These are phyloP conservation scores for Macrotyloma uniflorum DNA, from an alignment of 306 rosid genomes.

Conservation along the genomic window DNA sequence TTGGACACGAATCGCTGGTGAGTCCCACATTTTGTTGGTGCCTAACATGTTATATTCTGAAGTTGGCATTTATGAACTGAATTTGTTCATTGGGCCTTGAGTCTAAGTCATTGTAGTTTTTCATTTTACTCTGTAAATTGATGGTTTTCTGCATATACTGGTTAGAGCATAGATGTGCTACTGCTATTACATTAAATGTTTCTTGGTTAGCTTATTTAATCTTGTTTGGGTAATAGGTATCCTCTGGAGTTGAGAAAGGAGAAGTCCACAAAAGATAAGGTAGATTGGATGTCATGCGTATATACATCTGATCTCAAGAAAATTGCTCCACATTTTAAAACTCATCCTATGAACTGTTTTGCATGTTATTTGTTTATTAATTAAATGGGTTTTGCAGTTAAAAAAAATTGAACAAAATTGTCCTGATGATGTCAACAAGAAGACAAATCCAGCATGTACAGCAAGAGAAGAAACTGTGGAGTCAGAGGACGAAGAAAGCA, in stretches of 20 bases:
- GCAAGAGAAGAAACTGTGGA: slow-evolving; percentile 58
- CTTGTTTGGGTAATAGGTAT: slow-evolving; percentile 65
- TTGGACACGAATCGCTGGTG: slow-evolving; percentile 89
- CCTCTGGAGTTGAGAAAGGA: slow-evolving; percentile 96
- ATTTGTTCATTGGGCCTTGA: slow-evolving; percentile 17
- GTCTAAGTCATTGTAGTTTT: not conserved
- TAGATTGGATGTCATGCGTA: slow-evolving; percentile 30
- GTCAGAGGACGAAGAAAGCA: slow-evolving; percentile 56
- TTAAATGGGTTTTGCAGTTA: slow-evolving; percentile 51
- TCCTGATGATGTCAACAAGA: slow-evolving; percentile 42
- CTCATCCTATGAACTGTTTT: slow-evolving; percentile 16
- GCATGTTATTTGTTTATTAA: slow-evolving; percentile 33
- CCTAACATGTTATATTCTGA: slow-evolving; percentile 12
- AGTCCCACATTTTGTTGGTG: slow-evolving; percentile 31
- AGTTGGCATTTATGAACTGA: slow-evolving; percentile 7
- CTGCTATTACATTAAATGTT: slow-evolving; percentile 24
- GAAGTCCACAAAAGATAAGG: slow-evolving; percentile 88
- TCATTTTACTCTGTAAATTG: slow-evolving; percentile 4
- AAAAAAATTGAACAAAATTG: slow-evolving; percentile 62
- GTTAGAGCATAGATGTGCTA: slow-evolving; percentile 18
- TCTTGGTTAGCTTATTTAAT: slow-evolving; percentile 35
- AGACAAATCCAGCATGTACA: slow-evolving; percentile 47
- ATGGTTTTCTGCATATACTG: slow-evolving; percentile 26
- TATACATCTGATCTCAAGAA: slow-evolving; percentile 18
- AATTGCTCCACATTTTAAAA: slow-evolving; percentile 18